Conservation (phyloP, 768 basidiomycete genomes). For the Auricularia auricula-judae region DNA sequence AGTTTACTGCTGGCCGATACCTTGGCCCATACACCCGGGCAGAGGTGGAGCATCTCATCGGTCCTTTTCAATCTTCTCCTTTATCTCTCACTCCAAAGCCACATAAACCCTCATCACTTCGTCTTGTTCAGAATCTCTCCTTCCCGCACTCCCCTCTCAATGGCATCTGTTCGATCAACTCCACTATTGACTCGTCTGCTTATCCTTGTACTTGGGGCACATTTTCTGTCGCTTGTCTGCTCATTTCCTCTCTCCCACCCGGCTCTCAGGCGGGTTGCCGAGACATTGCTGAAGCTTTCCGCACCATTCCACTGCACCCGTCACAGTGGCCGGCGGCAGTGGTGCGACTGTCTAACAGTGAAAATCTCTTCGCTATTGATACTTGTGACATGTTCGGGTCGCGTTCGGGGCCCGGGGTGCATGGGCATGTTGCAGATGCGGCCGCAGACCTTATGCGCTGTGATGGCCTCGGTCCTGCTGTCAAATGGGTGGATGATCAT, state of each 20-base stretch:
- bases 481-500: slow-evolving; percentile 3
- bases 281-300: slow-evolving; percentile 31
- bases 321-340: slow-evolving; percentile 28
- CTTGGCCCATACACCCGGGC: slow-evolving; percentile 20
- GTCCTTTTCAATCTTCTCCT: slow-evolving; percentile 31
- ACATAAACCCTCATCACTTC: slow-evolving; percentile 20
- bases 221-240: slow-evolving; percentile 20
- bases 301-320: slow-evolving; percentile 19
- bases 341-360: slow-evolving; percentile 5
- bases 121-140: slow-evolving; percentile 28
- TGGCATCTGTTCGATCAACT: slow-evolving; percentile 18
- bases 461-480: neutral
- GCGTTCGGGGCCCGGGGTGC: neutral
- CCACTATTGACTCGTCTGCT: slow-evolving; percentile 19
- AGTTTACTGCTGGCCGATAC: slow-evolving; percentile 12
- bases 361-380: neutral
- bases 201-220: slow-evolving; percentile 37
- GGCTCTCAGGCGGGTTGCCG: slow-evolving; percentile 23
- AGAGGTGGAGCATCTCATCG: slow-evolving; percentile 20
- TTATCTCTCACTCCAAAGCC: slow-evolving; percentile 27
- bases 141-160: slow-evolving; percentile 11
- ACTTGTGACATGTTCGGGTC: neutral
- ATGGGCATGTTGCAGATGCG: neutral
- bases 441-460: neutral
- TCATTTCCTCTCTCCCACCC: slow-evolving; percentile 25